Conservation (phyloP, 1,139 yeast species). For the Kazachstania sp. region DNA sequence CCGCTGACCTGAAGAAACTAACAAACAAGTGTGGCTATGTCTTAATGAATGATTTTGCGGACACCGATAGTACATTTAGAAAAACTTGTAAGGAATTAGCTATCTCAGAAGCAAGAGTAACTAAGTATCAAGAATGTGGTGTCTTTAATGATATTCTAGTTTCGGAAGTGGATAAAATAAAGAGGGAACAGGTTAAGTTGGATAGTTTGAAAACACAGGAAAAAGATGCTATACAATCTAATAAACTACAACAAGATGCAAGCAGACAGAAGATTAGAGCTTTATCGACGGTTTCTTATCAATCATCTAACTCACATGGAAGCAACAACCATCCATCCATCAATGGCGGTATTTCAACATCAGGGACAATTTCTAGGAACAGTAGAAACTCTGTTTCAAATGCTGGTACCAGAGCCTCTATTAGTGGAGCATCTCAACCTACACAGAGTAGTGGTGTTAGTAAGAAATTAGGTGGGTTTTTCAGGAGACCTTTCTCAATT, state of each 20-base stretch:
- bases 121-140: constrained; percentile 29
- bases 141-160: constrained; percentile 40
- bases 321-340: not conserved
- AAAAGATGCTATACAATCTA: constrained; percentile 20
- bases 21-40: constrained; percentile 15
- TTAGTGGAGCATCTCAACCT: constrained; percentile 16
- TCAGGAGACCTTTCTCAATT: constrained; percentile 42
- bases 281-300: constrained; percentile 11
- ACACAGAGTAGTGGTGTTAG: constrained; percentile 29
- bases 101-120: constrained; percentile 36
- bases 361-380: constrained; percentile 5
- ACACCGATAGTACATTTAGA: constrained; percentile 15
- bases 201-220: constrained; percentile 38
- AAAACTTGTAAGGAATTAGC: constrained; percentile 36
- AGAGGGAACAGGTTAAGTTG: constrained; percentile 42
- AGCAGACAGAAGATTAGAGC: constrained; percentile 13
- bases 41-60: constrained; percentile 19
- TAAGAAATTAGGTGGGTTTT: constrained; percentile 37
- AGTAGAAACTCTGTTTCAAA: constrained; percentile 21
- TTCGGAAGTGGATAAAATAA: constrained; percentile 43
- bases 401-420: constrained; percentile 17
- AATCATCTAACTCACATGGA: not conserved
- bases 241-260: constrained; percentile 16
- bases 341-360: constrained; percentile 1
- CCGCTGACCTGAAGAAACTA: constrained; percentile 14